Base-by-base conservation (phyloP, 2,329 filamentous ascomycete genomes). In the Xylaria hypoxylon region DNA sequence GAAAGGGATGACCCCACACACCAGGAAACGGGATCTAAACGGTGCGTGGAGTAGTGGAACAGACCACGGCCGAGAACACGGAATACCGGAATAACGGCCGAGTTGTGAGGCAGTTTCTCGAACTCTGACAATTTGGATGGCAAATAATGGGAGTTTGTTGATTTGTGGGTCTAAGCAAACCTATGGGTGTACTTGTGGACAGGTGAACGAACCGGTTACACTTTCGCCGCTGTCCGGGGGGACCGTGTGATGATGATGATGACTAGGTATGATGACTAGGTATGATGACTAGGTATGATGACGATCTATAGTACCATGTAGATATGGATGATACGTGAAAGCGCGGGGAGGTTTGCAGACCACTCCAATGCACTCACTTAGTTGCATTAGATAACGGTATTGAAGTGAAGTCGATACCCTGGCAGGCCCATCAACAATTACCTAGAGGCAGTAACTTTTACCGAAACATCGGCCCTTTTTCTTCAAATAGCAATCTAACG, bases 31-130 rank as follows among this genome's bases (percentile, higher is more conserved):
- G 59, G 63, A 66, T 35, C 31, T 26, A 62, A 63, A 65, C 56
- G 56, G 56, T 59, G 51, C 56, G 62, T 48, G 52, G 59, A 50
- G 59, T 47, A 26, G 66, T 66, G 66, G 47, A 53, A 68, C 59
- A 45, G 47, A 59, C 60, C 48, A 50, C 55, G 33, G 55, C 58
- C 55, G 63, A 66, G 55, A 62, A 56, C 35, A 26, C 28, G 45
- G 44, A 53, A 35, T 26, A 28, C n/a, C 10, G 48, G 56, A 42
- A 31, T 38, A 53, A 48, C 59, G 60, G 64, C 59, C 55, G 60
- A 59, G 53, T 48, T 50, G 53, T 13, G 24, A 64, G 42, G 33
- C n/a, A 17, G 22, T 59, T 13, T 38, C 26, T 62, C 31, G 40
- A 48, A 44, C 22, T 50, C 11, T 40, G 19, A 28, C 48, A n/a